Conservation (phyloP, 23 red algal species). For the Gracilaria gracilis region DNA sequence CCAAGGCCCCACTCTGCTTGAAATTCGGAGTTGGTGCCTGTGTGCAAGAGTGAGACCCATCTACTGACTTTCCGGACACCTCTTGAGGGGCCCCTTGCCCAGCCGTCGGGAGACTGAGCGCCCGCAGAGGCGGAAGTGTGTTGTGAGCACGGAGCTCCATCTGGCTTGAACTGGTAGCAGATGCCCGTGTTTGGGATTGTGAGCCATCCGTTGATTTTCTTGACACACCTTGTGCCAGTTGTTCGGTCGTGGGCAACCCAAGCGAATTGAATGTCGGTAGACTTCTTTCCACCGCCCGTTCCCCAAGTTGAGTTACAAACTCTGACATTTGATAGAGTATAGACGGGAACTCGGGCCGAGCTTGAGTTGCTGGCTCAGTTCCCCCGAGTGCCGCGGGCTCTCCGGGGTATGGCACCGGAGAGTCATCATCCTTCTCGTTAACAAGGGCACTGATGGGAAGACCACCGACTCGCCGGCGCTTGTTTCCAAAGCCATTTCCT, state of each 20-base stretch:
- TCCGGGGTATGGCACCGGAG: background rate
- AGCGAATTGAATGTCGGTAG: background rate
- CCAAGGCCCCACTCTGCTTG: background rate
- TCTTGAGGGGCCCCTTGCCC: background rate
- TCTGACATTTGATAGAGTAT: conserved; percentile 10
- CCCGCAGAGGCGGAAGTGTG: no score
- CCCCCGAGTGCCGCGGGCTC: background rate
- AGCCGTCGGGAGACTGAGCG: no score
- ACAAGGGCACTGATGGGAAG: background rate
- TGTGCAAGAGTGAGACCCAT: background rate
- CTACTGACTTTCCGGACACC: background rate
- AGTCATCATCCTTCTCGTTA: background rate
- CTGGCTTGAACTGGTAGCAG: background rate
- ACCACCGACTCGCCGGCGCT: background rate
- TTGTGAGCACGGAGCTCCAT: no score
- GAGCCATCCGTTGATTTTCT: background rate
- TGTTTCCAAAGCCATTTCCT: background rate
- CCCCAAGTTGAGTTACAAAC: conserved; percentile 2
- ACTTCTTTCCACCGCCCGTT: background rate
- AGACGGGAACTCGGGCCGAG: background rate
- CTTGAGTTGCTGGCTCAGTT: background rate
- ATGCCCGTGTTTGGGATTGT: background rate
- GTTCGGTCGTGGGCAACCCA: background rate
- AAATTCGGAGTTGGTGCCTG: background rate
- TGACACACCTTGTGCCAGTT: background rate